phyloP scores from a whole-genome alignment of 129 eudicot genomes.

The Mikania micrantha region DNA sequence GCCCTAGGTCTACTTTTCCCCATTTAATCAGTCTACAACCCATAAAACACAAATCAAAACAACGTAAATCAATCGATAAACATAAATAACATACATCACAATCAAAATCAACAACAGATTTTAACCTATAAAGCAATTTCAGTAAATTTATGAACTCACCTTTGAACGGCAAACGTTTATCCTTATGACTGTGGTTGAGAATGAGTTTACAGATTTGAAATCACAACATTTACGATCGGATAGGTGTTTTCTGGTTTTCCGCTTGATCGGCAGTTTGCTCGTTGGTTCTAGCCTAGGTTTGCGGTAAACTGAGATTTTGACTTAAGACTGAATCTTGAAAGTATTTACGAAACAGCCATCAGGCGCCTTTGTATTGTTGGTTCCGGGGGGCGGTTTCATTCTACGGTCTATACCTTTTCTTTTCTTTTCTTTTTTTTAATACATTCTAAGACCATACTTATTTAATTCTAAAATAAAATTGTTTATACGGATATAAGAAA shows the following conservation, averaged over 20 bases:
- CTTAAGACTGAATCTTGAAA: slow-evolving; percentile 3
- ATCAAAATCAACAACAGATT: not conserved
- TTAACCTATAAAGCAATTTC: not conserved
- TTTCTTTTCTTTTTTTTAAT: not conserved
- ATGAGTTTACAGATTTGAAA: slow-evolving; percentile 4
- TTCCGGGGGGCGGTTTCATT: not conserved
- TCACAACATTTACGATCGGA: slow-evolving; percentile 6
- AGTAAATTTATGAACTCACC: slow-evolving; percentile 16
- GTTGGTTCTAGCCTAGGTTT: slow-evolving; percentile 23
- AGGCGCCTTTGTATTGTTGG: not conserved
- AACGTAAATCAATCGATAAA: not conserved
- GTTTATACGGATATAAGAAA: too few species aligned
- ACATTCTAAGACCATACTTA: not conserved
- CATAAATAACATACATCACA: not conserved
- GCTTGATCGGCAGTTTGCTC: slow-evolving; percentile 24
- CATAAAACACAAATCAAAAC: not conserved
- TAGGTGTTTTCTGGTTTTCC: slow-evolving; percentile 13
- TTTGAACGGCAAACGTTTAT: not conserved
- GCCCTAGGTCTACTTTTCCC: slow-evolving; percentile 95
- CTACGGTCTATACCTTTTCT: not conserved
- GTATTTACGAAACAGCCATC: slow-evolving; percentile 23
- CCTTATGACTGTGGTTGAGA: not conserved
- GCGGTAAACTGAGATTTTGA: slow-evolving; percentile 21
- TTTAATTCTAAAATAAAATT: too few species aligned
- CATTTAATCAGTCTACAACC: slow-evolving; percentile 40